Conservation (phyloP, 1,284 basidiomycete genomes). For the Fomitopsis palustris region DNA sequence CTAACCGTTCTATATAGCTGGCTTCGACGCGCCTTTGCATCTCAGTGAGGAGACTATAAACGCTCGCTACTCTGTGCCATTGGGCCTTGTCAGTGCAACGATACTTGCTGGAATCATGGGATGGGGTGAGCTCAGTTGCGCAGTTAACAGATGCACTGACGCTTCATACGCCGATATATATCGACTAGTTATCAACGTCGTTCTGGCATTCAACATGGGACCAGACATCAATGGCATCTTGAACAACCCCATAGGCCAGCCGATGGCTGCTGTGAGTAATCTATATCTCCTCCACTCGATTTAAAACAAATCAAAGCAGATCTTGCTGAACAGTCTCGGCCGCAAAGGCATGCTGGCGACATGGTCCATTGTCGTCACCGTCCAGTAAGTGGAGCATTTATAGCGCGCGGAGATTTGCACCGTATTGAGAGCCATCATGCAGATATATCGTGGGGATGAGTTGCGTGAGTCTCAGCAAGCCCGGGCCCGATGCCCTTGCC, state of each 20-base stretch:
- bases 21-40: conserved; percentile 8
- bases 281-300: too few species aligned
- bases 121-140: conserved; percentile 44
- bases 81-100: conserved; percentile 66
- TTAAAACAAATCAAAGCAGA: conserved; percentile 29
- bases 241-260: conserved; percentile 61
- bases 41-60: conserved; percentile 71
- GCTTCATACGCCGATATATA: background rate
- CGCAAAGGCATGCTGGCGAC: conserved; percentile 54
- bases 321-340: conserved; percentile 69
- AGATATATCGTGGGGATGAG: conserved; percentile 76
- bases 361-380: conserved; percentile 64
- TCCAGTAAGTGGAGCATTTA: conserved; percentile 44
- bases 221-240: conserved; percentile 54
- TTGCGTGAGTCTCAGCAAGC: conserved; percentile 32
- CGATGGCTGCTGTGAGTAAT: conserved; percentile 10
- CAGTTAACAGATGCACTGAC: too few species aligned
- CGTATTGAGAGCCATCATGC: background rate
- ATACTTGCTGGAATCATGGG: conserved; percentile 61
- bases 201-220: conserved; percentile 65
- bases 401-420: background rate
- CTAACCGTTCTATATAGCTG: background rate
- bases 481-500: background rate
- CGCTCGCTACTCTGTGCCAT: conserved; percentile 70
- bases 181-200: conserved; percentile 40